Base-by-base conservation (phyloP, 2,329 filamentous ascomycete genomes). In the Talaromyces albobiverticillius region DNA sequence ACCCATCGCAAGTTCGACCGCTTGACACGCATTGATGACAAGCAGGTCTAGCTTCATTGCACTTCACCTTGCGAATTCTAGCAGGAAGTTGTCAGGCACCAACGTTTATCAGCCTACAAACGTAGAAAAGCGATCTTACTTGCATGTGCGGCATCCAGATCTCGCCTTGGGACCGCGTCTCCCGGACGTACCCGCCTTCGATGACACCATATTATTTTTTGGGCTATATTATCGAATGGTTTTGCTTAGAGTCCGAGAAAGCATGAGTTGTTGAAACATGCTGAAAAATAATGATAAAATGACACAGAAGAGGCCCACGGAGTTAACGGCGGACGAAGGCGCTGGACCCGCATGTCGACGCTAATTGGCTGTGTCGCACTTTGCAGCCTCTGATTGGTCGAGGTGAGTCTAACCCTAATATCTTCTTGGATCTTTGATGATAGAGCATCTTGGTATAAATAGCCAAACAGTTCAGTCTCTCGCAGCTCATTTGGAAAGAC, bases 281-380 rank as follows among this genome's bases (percentile, higher is more conserved):
- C 31, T 10, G 6, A 34, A 13, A 34, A 34, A 34, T 10, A 3
- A 34, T n/a, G n/a, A n/a, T n/a, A n/a, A n/a, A n/a, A n/a, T n/a
- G n/a, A n/a, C n/a, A n/a, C n/a, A n/a, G n/a, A n/a, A n/a, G n/a
- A n/a, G n/a, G n/a, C n/a, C n/a, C n/a, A n/a, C n/a, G n/a, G n/a
- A n/a, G n/a, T n/a, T n/a, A n/a, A n/a, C n/a, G 31, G 31, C 8
- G 7, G 13, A 14, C 31, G 8, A 14, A 6, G 31, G 31, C 9
- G 5, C 31, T 34, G 6, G 6, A 14, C 31, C 31, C 13, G 31
- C 3, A 6, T 6, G 13, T 20, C 9, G 3, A 23, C n/a, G 45
- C n/a, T 47, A 25, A 47, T 16, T 47, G 45, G 45, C 16, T 34
- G 45, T 29, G 45, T 47, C 45, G 45, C 25, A 47, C 45, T 47